Evolutionary conservation across 2,329 filamentous ascomycete genomes (phyloP).

Genomic region (Talaromyces sp.): DNA sequence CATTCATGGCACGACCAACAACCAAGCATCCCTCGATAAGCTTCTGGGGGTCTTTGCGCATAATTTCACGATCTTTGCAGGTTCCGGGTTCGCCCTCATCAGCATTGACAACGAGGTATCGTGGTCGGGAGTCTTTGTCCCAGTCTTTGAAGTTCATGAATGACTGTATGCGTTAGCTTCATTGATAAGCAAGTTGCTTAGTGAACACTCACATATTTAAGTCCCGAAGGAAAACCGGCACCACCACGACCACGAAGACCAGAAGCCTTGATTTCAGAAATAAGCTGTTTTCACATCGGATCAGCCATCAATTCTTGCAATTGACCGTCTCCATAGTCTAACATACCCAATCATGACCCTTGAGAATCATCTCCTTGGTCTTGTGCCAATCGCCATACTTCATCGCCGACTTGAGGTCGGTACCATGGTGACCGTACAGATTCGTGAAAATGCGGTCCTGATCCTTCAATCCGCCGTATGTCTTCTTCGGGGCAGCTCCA

Average conservation of each 20-base stretch:
- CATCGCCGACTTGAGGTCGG: constrained; percentile 89
- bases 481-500: constrained; percentile 55
- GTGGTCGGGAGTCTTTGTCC: constrained; percentile 95
- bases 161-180: constrained; percentile 57
- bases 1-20: constrained; percentile 97
- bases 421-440: constrained; percentile 87
- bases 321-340: background rate
- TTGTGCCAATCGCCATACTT: constrained; percentile 99
- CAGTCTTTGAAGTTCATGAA: constrained; percentile 99
- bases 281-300: constrained; percentile 59
- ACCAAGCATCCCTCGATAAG: constrained; percentile 95
- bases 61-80: constrained; percentile 99
- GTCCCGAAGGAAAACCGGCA: constrained; percentile 93
- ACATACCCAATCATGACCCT: constrained; percentile 86
- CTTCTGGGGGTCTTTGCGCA: constrained; percentile 99
- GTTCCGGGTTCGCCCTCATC: constrained; percentile 98
- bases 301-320: constrained; percentile 4
- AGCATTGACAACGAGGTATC: constrained; percentile 96
- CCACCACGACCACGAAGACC: constrained; percentile 93
- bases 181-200: background rate
- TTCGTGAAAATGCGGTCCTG: constrained; percentile 99
- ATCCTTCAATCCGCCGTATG: constrained; percentile 84
- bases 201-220: constrained; percentile 83
- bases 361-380: constrained; percentile 96
- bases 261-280: constrained; percentile 93